A percentile compares a stretch with the other conserved stretches of the same genome.
phyloP scores from a whole-genome alignment of 306 rosid species.

The Acmispon strigosus region DNA sequence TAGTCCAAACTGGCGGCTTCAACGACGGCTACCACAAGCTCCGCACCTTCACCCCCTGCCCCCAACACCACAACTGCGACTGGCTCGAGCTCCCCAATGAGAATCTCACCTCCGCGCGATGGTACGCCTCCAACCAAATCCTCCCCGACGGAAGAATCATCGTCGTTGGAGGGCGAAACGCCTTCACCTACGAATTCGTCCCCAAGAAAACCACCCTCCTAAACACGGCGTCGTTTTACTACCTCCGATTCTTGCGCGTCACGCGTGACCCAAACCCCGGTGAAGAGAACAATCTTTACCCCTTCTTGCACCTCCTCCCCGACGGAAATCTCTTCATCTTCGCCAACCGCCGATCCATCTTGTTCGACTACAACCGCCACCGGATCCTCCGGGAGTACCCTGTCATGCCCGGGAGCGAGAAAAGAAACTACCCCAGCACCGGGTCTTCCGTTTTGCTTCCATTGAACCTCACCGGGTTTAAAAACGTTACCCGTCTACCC shows the following conservation, averaged over 20 bases:
- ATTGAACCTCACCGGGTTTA: slow-evolving; percentile 20
- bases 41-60: slow-evolving; percentile 44
- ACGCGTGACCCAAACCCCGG: slow-evolving; percentile 38
- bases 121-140: slow-evolving; percentile 72
- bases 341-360: slow-evolving; percentile 52
- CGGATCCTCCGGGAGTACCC: slow-evolving; percentile 36
- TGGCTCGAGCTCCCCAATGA: slow-evolving; percentile 35
- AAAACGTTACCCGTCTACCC: not conserved
- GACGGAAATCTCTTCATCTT: slow-evolving; percentile 72
- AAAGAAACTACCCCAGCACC: slow-evolving; percentile 71
- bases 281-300: slow-evolving; percentile 81
- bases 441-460: slow-evolving; percentile 75
- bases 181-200: slow-evolving; percentile 57
- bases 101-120: slow-evolving; percentile 28
- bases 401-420: slow-evolving; percentile 41
- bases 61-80: slow-evolving; percentile 32
- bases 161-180: slow-evolving; percentile 48
- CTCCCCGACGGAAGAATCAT: slow-evolving; percentile 53
- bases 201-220: slow-evolving; percentile 19
- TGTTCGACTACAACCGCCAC: slow-evolving; percentile 34
- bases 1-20: slow-evolving; percentile 75
- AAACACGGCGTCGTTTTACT: not conserved
- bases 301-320: slow-evolving; percentile 68
- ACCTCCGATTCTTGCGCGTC: slow-evolving; percentile 39
- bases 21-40: slow-evolving; percentile 44